Conservation (phyloP, 2,329 filamentous ascomycete species). For the Aspergillus melleus region DNA sequence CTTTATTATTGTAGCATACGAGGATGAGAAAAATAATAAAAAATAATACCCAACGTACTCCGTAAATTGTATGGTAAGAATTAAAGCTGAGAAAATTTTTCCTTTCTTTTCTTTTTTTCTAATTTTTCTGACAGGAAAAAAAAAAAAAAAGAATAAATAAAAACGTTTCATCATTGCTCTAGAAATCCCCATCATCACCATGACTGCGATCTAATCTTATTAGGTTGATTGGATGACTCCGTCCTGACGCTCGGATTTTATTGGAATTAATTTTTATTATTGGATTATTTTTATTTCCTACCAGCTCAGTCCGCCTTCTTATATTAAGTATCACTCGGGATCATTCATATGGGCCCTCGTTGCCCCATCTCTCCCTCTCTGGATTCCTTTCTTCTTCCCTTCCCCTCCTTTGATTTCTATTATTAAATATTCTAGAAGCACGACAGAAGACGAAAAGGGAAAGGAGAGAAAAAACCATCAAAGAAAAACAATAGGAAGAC, state of each 20-base stretch:
- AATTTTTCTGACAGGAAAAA: no score
- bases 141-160: no score
- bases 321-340: slow-evolving; percentile 3
- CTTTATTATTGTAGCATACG: neutral
- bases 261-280: neutral
- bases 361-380: slow-evolving; percentile 9
- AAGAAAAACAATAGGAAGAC: no score
- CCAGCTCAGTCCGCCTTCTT: neutral
- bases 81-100: no score
- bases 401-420: slow-evolving; percentile 4
- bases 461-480: neutral
- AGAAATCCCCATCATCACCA: no score
- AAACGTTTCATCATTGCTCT: no score
- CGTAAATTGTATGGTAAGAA: no score
- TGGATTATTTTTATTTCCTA: neutral
- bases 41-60: no score
- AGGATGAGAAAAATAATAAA: neutral
- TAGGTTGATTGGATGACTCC: slow-evolving; percentile 6
- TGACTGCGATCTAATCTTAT: neutral
- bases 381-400: slow-evolving; percentile 2
- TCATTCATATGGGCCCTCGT: neutral
- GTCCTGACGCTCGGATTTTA: slow-evolving; percentile 1
- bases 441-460: neutral
- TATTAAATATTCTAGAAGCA: slow-evolving; percentile 6
- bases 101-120: no score